Conservation (phyloP, 768 basidiomycete species). For the Favolaschia claudopus region DNA sequence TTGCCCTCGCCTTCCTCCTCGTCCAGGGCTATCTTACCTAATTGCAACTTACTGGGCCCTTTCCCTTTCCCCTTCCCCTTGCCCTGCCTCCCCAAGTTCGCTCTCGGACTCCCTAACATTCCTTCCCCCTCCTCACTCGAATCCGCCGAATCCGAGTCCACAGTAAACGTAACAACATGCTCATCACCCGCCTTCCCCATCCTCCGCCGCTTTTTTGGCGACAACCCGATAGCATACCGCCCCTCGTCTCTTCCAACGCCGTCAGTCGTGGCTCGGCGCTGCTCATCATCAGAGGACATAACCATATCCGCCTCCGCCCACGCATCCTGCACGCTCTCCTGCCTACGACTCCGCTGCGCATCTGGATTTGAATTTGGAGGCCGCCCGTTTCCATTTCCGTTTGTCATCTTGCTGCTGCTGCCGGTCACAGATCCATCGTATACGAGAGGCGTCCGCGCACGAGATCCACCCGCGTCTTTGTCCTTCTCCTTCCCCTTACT, state of each 20-base stretch:
- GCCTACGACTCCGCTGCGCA: constrained; percentile 15
- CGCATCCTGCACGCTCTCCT: constrained; percentile 41
- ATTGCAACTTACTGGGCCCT: not conserved
- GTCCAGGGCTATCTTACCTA: too few species aligned
- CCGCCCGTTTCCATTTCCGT: constrained; percentile 6
- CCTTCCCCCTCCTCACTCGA: constrained; percentile 3
- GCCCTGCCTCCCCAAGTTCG: too few species aligned
- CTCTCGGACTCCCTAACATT: too few species aligned
- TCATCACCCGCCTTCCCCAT: constrained; percentile 48
- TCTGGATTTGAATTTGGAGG: too few species aligned
- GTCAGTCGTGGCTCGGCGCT: constrained; percentile 25
- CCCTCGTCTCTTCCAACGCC: constrained; percentile 59
- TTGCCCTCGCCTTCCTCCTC: not conserved
- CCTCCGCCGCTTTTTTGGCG: constrained; percentile 54
- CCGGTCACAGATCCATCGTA: constrained; percentile 1
- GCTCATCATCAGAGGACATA: constrained; percentile 37
- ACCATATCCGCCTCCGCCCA: constrained; percentile 48
- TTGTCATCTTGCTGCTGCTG: constrained; percentile 14
- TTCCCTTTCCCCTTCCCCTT: not conserved
- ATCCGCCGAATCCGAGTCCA: constrained; percentile 12
- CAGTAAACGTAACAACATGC: constrained; percentile 30
- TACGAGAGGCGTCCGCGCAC: constrained; percentile 9
- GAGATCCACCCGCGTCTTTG: too few species aligned
- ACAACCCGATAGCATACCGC: constrained; percentile 60
- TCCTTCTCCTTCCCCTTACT: constrained; percentile 8